Conservation (phyloP, 2,329 filamentous ascomycete species). For the Colletotrichum lini region DNA sequence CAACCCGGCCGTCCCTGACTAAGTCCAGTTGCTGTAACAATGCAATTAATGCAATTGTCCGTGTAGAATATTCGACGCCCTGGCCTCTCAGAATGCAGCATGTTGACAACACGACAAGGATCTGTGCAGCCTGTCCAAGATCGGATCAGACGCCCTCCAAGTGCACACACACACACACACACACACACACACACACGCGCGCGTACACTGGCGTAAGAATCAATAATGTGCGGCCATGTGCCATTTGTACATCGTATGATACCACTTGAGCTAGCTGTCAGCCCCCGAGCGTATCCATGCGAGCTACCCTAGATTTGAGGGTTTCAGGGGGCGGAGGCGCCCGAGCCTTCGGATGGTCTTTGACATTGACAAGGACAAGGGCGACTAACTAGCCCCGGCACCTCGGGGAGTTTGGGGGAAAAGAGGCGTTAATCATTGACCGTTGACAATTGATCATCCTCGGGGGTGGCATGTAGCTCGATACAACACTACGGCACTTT, state of each 20-base stretch:
- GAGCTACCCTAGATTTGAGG: neutral
- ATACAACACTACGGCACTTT: no score
- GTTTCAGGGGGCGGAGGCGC: slow-evolving; percentile 14
- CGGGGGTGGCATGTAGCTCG: no score
- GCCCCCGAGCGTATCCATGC: neutral
- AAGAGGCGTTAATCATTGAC: neutral
- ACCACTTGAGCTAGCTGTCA: slow-evolving; percentile 1
- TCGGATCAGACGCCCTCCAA: neutral
- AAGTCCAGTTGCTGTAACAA: neutral
- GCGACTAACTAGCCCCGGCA: neutral
- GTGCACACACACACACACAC: no score
- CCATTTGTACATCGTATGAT: no score
- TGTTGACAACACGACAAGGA: neutral
- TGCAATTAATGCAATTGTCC: neutral
- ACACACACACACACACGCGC: neutral
- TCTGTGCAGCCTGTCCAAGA: neutral
- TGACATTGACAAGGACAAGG: neutral
- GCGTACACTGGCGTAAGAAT: neutral
- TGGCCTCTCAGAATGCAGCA: neutral
- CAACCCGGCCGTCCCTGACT: neutral
- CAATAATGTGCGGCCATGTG: neutral
- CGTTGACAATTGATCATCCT: no score
- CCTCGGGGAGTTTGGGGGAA: neutral
- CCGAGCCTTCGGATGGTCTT: slow-evolving; percentile 19
- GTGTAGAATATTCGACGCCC: neutral